phyloP scores from a whole-genome alignment of 345 rosid genomes.

The Leavenworthia alabamica region DNA sequence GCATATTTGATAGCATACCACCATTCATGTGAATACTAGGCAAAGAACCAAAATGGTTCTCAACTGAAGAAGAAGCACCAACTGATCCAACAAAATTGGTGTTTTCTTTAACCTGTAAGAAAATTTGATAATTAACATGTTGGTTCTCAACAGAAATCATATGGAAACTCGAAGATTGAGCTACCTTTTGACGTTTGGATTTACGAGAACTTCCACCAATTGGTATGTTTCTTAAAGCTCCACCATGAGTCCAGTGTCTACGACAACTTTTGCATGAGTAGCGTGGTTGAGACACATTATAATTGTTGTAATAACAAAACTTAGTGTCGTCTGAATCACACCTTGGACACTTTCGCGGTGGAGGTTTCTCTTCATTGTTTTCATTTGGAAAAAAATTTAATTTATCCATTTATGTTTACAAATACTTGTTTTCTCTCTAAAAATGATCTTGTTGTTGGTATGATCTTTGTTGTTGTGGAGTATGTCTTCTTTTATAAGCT shows the following conservation, averaged over 20 bases:
- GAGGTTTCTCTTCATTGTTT: constrained; percentile 1
- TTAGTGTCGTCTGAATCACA: constrained; percentile 21
- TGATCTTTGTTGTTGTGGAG: neutral
- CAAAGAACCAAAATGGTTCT: neutral
- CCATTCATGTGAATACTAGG: neutral
- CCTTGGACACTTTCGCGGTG: constrained; percentile 17
- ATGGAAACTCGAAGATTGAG: neutral
- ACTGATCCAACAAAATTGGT: neutral
- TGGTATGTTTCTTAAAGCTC: constrained; percentile 11
- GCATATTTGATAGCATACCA: neutral
- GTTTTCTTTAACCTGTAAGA: neutral
- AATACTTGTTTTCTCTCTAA: neutral
- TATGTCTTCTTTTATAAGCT: neutral
- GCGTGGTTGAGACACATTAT: constrained; percentile 12
- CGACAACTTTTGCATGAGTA: constrained; percentile 20
- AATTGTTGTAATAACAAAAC: constrained; percentile 27
- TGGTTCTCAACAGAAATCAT: neutral
- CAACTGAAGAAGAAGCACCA: neutral
- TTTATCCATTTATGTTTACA: constrained; percentile 1
- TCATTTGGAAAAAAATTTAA: neutral
- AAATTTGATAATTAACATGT: neutral
- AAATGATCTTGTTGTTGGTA: neutral
- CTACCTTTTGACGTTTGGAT: neutral
- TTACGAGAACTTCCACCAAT: constrained; percentile 17
- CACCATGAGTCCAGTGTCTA: constrained; percentile 27